Base-by-base conservation (phyloP, 352 stramenopile species). In the Hyaloperonospora brassicae region DNA sequence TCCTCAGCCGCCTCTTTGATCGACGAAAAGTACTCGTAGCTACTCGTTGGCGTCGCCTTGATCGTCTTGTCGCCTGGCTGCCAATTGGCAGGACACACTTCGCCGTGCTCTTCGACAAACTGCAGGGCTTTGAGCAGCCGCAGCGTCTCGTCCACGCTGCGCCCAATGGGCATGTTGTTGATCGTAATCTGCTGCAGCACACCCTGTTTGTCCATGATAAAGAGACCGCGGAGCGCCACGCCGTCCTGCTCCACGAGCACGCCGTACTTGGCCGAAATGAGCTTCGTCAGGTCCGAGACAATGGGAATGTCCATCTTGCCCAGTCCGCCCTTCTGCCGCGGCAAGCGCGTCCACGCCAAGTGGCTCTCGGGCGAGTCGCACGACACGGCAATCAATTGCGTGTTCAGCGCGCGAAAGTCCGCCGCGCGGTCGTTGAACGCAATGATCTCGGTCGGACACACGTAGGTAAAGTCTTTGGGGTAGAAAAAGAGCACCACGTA, bases 31-130 rank as follows among this genome's bases (percentile, higher is more conserved):
- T 91, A 91, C 68, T 87, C 79, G 61, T 88, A 72, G 43, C 76
- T 77, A 55, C 88, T 73, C 50, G 84, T 90, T 8, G 86, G 76
- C 48, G 93, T 87, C 41, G 81, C 73, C 34, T 87, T 79, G 54
- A 97, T 98, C 10, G 84, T 95, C 72, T 89, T 87, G 50, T 80
- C 77, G 21, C 90, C 92, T 12, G 90, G 89, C 70, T 96, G 79
- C 92, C 90, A 97, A 70, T 95, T 95, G 27, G 89, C 89, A 6
- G 90, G 92, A 67, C 90, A 98, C 58, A 93, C 84, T 64, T 97
- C 90, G 48, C 88, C 89, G 66, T 97, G 87, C 59, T 97, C 84
- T 40, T 91, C 90, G 23, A 85, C 63, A 60, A 97, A 97, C 74
- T 98, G 87, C 67, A 97, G 80, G 21, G 90, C 92, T 68, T 97